Evolutionary conservation across 2,329 filamentous ascomycete genomes (phyloP).

Genomic region (Magnaporthiopsis rhizophila): DNA sequence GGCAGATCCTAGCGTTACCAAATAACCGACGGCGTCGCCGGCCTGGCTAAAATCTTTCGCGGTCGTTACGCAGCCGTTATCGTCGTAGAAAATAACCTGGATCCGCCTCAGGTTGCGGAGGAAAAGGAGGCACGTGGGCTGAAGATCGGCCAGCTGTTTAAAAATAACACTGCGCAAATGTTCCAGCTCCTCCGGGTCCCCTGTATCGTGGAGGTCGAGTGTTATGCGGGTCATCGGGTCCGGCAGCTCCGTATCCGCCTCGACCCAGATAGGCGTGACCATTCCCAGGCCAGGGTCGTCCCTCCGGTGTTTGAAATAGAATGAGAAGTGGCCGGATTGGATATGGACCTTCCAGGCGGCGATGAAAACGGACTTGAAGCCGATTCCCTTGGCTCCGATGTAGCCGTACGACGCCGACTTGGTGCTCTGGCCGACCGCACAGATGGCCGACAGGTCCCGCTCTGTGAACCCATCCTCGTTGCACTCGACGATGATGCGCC

Average conservation of each 20-base stretch:
- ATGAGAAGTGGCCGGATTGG: slow-evolving; percentile 34
- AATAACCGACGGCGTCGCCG: slow-evolving; percentile 8
- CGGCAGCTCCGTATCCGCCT: slow-evolving; percentile 10
- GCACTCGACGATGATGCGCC: slow-evolving; percentile 36
- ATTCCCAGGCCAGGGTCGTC: slow-evolving; percentile 41
- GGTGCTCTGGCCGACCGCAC: slow-evolving; percentile 35
- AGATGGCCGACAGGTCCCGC: slow-evolving; percentile 36
- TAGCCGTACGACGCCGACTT: slow-evolving; percentile 26
- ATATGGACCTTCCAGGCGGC: slow-evolving; percentile 36
- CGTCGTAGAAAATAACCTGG: slow-evolving; percentile 21
- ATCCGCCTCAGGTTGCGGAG: slow-evolving; percentile 30
- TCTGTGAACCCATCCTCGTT: slow-evolving; percentile 40
- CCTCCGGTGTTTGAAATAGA: slow-evolving; percentile 30
- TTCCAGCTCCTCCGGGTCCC: slow-evolving; percentile 12
- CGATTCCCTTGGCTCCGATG: slow-evolving; percentile 42
- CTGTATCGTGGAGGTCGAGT: slow-evolving; percentile 24
- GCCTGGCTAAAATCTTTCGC: not conserved
- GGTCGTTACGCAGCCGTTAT: slow-evolving; percentile 7
- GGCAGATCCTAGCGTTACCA: slow-evolving; percentile 11
- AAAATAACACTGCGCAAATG: slow-evolving; percentile 18
- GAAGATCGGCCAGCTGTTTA: slow-evolving; percentile 28
- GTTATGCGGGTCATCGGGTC: slow-evolving; percentile 27
- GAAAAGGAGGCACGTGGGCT: slow-evolving; percentile 33
- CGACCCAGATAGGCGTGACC: slow-evolving; percentile 36
- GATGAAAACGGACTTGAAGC: slow-evolving; percentile 44